These are phyloP conservation scores for Fusarium tjaetaba DNA, from an alignment of 2,329 filamentous ascomycete genomes.

Conservation along the genomic window DNA sequence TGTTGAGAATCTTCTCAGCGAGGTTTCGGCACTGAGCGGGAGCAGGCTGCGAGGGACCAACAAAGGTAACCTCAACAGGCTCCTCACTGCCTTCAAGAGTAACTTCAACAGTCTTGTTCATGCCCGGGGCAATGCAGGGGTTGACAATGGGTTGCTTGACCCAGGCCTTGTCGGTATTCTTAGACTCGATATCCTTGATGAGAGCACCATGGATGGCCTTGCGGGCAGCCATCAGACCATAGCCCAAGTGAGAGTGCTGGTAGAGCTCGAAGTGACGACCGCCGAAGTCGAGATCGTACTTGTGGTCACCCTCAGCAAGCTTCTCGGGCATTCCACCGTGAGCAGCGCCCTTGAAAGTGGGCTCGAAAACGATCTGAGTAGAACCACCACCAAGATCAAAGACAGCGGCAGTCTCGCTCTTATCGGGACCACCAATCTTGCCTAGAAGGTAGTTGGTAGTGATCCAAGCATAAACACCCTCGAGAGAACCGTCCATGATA, in stretches of 20 bases:
- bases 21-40: conserved; percentile 89
- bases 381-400: conserved; percentile 97
- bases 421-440: conserved; percentile 93
- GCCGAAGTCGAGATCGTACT: conserved; percentile 90
- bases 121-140: conserved; percentile 87
- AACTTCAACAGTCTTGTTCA: conserved; percentile 78
- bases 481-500: conserved; percentile 97
- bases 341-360: conserved; percentile 80
- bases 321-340: conserved; percentile 85
- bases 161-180: conserved; percentile 72
- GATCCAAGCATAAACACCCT: conserved; percentile 99
- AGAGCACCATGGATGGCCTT: conserved; percentile 83
- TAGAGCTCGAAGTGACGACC: conserved; percentile 92
- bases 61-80: conserved; percentile 80
- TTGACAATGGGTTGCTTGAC: conserved; percentile 77
- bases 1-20: conserved; percentile 89
- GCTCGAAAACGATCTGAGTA: conserved; percentile 98
- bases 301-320: conserved; percentile 91
- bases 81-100: conserved; percentile 70
- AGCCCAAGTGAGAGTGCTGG: conserved; percentile 97
- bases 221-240: conserved; percentile 94
- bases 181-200: conserved; percentile 72
- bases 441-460: conserved; percentile 98
- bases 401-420: conserved; percentile 89
- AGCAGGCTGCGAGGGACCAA: conserved; percentile 78